phyloP scores from a whole-genome alignment of 2,329 filamentous ascomycete species.

The Allantophomopsis cytisporea region DNA sequence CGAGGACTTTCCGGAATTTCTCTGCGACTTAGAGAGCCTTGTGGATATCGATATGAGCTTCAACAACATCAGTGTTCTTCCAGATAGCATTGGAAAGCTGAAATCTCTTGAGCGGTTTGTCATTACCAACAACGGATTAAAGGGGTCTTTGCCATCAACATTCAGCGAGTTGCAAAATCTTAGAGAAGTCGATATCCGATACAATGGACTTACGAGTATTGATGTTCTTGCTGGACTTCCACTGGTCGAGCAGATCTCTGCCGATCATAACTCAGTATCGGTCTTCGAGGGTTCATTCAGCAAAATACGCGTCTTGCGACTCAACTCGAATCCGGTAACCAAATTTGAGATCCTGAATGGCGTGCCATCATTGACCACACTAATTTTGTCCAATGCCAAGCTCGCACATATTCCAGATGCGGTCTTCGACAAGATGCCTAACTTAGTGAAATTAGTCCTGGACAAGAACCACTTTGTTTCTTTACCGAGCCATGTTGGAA shows the following conservation, averaged over 20 bases:
- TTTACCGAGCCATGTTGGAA: conserved; percentile 73
- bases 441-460: conserved; percentile 74
- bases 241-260: conserved; percentile 73
- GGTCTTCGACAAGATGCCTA: conserved; percentile 76
- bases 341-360: conserved; percentile 73
- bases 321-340: conserved; percentile 93
- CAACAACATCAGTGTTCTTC: conserved; percentile 72
- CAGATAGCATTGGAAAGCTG: conserved; percentile 65
- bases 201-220: conserved; percentile 80
- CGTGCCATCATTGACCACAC: conserved; percentile 67
- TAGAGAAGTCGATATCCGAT: conserved; percentile 87
- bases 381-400: conserved; percentile 87
- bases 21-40: conserved; percentile 69
- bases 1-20: conserved; percentile 69
- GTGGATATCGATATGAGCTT: conserved; percentile 95
- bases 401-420: conserved; percentile 77
- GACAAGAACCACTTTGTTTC: conserved; percentile 96
- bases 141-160: conserved; percentile 57
- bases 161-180: conserved; percentile 65
- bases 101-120: conserved; percentile 76
- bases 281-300: conserved; percentile 84
- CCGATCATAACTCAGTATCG: conserved; percentile 87
- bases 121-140: conserved; percentile 88
- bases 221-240: conserved; percentile 76
- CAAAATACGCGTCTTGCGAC: conserved; percentile 67